Evolutionary conservation across 116 monocot genomes (phyloP).

Genomic region (Trichopus zeylanicus): DNA sequence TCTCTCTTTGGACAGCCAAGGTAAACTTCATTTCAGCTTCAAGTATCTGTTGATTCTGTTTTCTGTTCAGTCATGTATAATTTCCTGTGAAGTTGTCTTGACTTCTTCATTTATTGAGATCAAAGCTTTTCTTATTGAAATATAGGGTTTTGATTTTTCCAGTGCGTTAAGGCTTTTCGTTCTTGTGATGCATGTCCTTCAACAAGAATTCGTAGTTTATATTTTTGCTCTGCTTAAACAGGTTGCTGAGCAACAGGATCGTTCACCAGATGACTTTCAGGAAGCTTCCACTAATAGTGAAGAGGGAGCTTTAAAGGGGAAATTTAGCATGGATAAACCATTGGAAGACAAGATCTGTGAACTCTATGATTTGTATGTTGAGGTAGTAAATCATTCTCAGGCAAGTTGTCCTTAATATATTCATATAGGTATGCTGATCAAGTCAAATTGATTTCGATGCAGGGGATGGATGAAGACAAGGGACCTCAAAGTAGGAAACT

Average conservation of each 20-base stretch:
- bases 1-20: slow-evolving; percentile 46
- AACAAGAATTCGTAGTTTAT: neutral
- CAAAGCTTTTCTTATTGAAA: neutral
- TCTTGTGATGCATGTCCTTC: neutral
- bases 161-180: neutral
- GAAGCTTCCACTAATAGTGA: slow-evolving; percentile 35
- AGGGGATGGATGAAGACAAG: too few relatives aligned
- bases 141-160: neutral
- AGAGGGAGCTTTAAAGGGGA: slow-evolving; percentile 41
- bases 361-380: slow-evolving; percentile 92
- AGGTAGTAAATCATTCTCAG: slow-evolving; percentile 68
- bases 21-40: slow-evolving; percentile 22
- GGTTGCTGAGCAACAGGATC: slow-evolving; percentile 53
- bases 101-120: neutral
- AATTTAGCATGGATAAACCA: slow-evolving; percentile 55
- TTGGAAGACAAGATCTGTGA: slow-evolving; percentile 94
- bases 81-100: neutral
- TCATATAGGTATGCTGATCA: too few relatives aligned
- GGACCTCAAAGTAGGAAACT: too few relatives aligned
- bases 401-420: too few relatives aligned
- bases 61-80: neutral
- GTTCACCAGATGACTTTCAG: slow-evolving; percentile 81
- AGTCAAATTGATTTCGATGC: too few relatives aligned
- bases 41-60: neutral
- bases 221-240: slow-evolving; percentile 24